Evolutionary conservation across 148 eudicot genomes (phyloP).

Genomic region (Camellia granthamiana): DNA sequence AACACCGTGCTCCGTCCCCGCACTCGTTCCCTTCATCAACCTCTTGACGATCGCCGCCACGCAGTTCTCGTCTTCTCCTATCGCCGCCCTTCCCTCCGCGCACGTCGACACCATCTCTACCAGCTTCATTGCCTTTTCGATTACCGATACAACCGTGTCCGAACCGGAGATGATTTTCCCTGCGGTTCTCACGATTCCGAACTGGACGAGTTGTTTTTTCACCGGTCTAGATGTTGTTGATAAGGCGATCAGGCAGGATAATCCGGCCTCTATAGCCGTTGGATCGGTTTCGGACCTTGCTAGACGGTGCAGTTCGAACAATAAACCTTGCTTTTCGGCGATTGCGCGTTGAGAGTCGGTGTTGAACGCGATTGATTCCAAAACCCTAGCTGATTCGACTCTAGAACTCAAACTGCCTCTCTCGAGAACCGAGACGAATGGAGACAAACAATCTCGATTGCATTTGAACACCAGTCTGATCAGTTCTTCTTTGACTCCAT

Average conservation of each 20-base stretch:
- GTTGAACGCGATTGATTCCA: constrained; percentile 33
- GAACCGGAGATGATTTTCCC: constrained; percentile 35
- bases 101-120: constrained; percentile 50
- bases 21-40: constrained; percentile 59
- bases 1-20: constrained; percentile 67
- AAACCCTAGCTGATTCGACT: constrained; percentile 35
- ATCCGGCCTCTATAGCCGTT: constrained; percentile 36
- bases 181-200: constrained; percentile 39
- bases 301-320: constrained; percentile 34
- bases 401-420: constrained; percentile 40
- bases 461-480: constrained; percentile 16
- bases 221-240: constrained; percentile 31
- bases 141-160: constrained; percentile 4
- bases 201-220: constrained; percentile 43
- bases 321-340: constrained; percentile 29
- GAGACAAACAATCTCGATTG: constrained; percentile 16
- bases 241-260: constrained; percentile 42
- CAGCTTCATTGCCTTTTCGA: constrained; percentile 37
- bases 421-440: constrained; percentile 31
- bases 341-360: constrained; percentile 35
- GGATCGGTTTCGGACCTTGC: constrained; percentile 23
- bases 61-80: constrained; percentile 41
- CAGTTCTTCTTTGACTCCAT: constrained; percentile 23
- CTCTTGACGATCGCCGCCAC: constrained; percentile 37
- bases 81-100: constrained; percentile 54